Conservation (phyloP, 768 basidiomycete genomes). For the Hemileccinum impolitum region DNA sequence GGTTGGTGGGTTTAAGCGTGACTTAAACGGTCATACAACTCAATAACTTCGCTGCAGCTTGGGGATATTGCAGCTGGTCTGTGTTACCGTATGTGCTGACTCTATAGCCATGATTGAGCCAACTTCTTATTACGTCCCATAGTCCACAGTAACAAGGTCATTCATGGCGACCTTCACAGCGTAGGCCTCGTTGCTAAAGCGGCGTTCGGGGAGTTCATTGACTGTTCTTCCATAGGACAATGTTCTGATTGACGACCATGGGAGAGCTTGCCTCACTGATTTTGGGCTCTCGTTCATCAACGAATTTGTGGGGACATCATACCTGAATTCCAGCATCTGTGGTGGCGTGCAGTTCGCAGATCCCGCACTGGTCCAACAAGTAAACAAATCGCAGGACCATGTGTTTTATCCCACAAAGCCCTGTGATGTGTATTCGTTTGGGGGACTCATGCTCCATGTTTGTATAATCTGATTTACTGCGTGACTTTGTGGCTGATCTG, state of each 20-base stretch:
- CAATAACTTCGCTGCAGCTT: slow-evolving; percentile 10
- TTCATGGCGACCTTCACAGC: slow-evolving; percentile 38
- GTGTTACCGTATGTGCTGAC: slow-evolving; percentile 17
- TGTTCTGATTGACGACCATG: slow-evolving; percentile 39
- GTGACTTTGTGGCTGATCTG: slow-evolving; percentile 4
- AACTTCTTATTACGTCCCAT: neutral
- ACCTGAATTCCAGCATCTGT: slow-evolving; percentile 30
- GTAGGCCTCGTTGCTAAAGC: slow-evolving; percentile 14
- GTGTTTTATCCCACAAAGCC: slow-evolving; percentile 14
- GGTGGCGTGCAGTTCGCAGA: slow-evolving; percentile 50
- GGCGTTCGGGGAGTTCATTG: neutral
- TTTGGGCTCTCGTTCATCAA: slow-evolving; percentile 38
- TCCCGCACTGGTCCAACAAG: slow-evolving; percentile 24
- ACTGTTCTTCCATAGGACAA: slow-evolving; percentile 28
- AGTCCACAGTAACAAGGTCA: slow-evolving; percentile 24
- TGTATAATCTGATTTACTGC: neutral
- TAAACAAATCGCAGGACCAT: neutral
- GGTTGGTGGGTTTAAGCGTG: slow-evolving; percentile 7
- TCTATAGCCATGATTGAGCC: neutral
- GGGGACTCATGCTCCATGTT: slow-evolving; percentile 36
- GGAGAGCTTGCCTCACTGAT: slow-evolving; percentile 44
- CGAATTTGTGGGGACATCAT: slow-evolving; percentile 28
- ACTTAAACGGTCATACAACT: neutral
- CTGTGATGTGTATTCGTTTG: slow-evolving; percentile 31
- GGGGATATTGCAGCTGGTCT: slow-evolving; percentile 22